Conservation (phyloP, 2,329 filamentous ascomycete species). For the Paecilomyces sp. region DNA sequence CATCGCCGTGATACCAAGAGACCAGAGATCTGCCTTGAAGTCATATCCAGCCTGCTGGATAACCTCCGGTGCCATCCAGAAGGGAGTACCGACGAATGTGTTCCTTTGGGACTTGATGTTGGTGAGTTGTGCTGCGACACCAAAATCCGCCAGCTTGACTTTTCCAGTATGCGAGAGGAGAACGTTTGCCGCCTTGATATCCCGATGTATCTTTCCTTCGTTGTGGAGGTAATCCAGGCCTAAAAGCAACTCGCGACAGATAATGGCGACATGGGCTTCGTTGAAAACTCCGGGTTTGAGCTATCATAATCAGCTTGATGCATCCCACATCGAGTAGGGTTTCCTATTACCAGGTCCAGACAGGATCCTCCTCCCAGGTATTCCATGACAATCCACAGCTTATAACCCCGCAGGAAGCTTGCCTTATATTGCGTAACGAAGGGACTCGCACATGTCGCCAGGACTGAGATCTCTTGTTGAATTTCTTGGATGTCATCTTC, state of each 20-base stretch:
- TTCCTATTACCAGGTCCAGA: conserved; percentile 66
- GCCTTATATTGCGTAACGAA: conserved; percentile 95
- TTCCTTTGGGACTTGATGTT: conserved; percentile 97
- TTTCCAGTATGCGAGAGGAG: conserved; percentile 85
- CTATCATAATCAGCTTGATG: conserved; percentile 40
- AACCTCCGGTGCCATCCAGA: conserved; percentile 95
- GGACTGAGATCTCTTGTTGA: conserved; percentile 89
- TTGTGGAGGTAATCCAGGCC: conserved; percentile 89
- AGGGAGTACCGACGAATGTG: conserved; percentile 94
- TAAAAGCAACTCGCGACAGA: conserved; percentile 82
- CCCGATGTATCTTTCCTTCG: conserved; percentile 92
- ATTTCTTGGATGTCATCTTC: conserved; percentile 98
- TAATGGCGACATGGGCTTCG: conserved; percentile 86
- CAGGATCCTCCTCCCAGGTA: conserved; percentile 93
- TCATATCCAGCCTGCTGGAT: conserved; percentile 80
- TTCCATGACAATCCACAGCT: conserved; percentile 99
- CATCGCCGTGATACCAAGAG: conserved; percentile 82
- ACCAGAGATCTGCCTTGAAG: conserved; percentile 93
- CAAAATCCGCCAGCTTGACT: conserved; percentile 95
- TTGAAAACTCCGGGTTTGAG: conserved; percentile 83
- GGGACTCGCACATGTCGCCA: conserved; percentile 89
- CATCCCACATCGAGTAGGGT: background rate
- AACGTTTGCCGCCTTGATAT: conserved; percentile 95
- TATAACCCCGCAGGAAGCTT: conserved; percentile 91
- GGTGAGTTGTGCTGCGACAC: conserved; percentile 89